Base-by-base conservation (phyloP, 768 basidiomycete genomes). In the Filobasidium wieringae region DNA sequence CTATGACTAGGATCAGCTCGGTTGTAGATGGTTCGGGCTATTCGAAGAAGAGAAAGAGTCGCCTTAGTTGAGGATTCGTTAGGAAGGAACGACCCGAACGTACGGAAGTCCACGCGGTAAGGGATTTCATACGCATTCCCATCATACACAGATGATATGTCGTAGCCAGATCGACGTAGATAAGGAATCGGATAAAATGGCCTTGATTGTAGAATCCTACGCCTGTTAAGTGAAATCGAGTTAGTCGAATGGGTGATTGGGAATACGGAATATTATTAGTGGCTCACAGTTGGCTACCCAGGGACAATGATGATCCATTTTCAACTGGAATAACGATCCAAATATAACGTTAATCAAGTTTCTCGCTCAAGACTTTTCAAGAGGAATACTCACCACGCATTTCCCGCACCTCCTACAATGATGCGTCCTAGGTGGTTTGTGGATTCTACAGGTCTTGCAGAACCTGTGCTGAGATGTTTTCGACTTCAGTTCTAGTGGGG, bases 171-270 rank as follows among this genome's bases (percentile, higher is more conserved):
- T 95, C 88, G 53, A 96, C 91, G 64, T 80, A 93, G 74, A 92
- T 86, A 0, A 96, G 80, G 76, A 96, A 97, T 19, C 91, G 86
- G 52, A 95, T 19, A 79, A 79, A 79, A 61, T 76, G 72, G 2
- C 85, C 86, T 63, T 95, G 84, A 72, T 96, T 99, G 75, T 79
- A 82, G 71, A 89, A 85, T 0, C 95, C 95, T 62, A 99, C 86
- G 68, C 67, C 92, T 96, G 72, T 89, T 85, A 31, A 90, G 82
- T 27, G 15, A 19, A 24, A 55, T 24, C 11, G 27, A 41, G 45
- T 27, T 33, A 29, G 31, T 33, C 6, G 19, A 32, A 4, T n/a
- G 17, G n/a, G n/a, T n/a, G n/a, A n/a, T 15, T 17, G 50, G 6
- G n/a, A 39, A 39, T n/a, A 39, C 36, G 36, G 11, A 39, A n/a